These are phyloP conservation scores for Aegilops bicornis DNA, from an alignment of 176 grass and related monocot genomes.

Conservation along the genomic window DNA sequence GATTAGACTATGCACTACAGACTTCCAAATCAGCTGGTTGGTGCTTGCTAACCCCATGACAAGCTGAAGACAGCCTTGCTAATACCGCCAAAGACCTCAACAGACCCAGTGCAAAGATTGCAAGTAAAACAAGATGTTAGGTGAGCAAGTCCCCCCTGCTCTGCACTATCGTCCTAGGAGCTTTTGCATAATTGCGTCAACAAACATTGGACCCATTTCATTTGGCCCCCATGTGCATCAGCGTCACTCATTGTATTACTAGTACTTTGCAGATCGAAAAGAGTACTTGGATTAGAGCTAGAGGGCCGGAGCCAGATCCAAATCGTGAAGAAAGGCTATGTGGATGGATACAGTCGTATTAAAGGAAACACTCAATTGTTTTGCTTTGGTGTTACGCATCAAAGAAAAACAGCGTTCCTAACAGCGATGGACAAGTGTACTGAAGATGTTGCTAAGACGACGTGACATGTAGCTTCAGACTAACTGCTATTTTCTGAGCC, in stretches of 20 bases:
- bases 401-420: conserved; percentile 22
- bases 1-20: neutral
- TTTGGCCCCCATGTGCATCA: conserved; percentile 45
- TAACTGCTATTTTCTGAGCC: conserved; percentile 18
- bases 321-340: conserved; percentile 5
- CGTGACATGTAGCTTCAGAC: conserved; percentile 23
- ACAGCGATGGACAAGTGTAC: conserved; percentile 3
- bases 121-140: conserved; percentile 44
- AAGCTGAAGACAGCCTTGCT: conserved; percentile 27
- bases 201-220: conserved; percentile 16
- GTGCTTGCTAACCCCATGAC: conserved; percentile 16
- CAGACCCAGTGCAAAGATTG: conserved; percentile 10
- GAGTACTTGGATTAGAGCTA: conserved; percentile 19
- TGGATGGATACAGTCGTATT: conserved; percentile 19
- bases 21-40: neutral
- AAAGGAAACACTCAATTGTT: neutral
- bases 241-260: neutral
- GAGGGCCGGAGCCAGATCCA: conserved; percentile 34
- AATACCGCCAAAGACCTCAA: conserved; percentile 34
- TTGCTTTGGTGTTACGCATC: conserved; percentile 48
- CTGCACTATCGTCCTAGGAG: neutral
- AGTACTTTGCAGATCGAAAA: conserved; percentile 31
- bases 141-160: conserved; percentile 23
- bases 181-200: conserved; percentile 29
- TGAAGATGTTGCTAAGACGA: conserved; percentile 32